Conservation (phyloP, 1,139 yeast species). For the Sugiyamaella paludigena region DNA sequence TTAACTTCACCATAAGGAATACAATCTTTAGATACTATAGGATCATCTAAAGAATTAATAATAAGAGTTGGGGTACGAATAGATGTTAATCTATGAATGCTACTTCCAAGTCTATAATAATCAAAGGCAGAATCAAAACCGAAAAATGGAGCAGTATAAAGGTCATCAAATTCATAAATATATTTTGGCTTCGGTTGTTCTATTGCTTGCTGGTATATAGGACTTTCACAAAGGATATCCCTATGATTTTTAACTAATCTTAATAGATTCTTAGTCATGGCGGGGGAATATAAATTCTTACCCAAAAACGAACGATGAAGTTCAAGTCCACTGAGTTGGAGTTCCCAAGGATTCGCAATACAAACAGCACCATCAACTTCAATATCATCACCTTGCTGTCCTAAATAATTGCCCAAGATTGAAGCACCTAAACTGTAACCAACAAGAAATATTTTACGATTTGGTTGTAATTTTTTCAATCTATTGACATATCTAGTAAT, state of each 20-base stretch:
- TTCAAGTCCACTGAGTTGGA: slow-evolving; percentile 54
- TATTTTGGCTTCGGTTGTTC: slow-evolving; percentile 37
- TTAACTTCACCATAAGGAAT: slow-evolving; percentile 62
- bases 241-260: slow-evolving; percentile 63
- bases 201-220: slow-evolving; percentile 39
- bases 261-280: slow-evolving; percentile 63
- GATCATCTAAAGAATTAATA: slow-evolving; percentile 77
- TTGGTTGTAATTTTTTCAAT: slow-evolving; percentile 58
- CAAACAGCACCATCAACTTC: slow-evolving; percentile 63
- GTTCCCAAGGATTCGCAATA: slow-evolving; percentile 84
- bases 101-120: slow-evolving; percentile 70
- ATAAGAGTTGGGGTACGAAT: slow-evolving; percentile 68
- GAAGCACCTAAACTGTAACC: slow-evolving; percentile 93
- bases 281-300: slow-evolving; percentile 57
- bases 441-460: slow-evolving; percentile 67
- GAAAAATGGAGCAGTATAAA: slow-evolving; percentile 67
- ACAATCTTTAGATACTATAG: slow-evolving; percentile 61
- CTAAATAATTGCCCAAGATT: slow-evolving; percentile 73
- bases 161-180: slow-evolving; percentile 64
- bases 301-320: slow-evolving; percentile 60
- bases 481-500: slow-evolving; percentile 55
- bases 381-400: slow-evolving; percentile 56
- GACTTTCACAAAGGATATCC: slow-evolving; percentile 48
- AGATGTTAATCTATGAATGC: slow-evolving; percentile 53
- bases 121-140: slow-evolving; percentile 70